phyloP scores from a whole-genome alignment of 352 stramenopile genomes.

The Globisporangium ultimum region DNA sequence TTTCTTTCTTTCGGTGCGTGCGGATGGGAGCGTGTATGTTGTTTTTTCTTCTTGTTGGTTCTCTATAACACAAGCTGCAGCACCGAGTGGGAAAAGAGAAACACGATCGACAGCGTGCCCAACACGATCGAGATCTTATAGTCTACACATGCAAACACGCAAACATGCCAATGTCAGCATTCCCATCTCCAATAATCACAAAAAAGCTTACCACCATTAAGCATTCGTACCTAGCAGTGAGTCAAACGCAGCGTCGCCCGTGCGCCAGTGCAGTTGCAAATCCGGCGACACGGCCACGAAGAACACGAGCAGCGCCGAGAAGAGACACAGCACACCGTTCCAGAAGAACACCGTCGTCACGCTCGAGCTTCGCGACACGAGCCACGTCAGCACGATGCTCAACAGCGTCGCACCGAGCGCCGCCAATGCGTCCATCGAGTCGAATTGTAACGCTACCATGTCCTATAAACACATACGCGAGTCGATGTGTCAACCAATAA shows the following conservation, averaged over 20 bases:
- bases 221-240: constrained; percentile 58
- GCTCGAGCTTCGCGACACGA: constrained; percentile 29
- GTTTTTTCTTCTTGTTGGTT: background rate
- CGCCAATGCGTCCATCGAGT: constrained; percentile 48
- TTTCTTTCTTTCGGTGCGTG: background rate
- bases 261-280: constrained; percentile 59
- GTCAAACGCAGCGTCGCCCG: constrained; percentile 47
- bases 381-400: constrained; percentile 38
- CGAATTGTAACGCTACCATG: constrained; percentile 43
- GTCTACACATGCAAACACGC: constrained; percentile 27
- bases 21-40: background rate
- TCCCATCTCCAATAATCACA: constrained; percentile 1
- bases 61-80: constrained; percentile 44
- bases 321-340: constrained; percentile 61
- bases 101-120: constrained; percentile 45
- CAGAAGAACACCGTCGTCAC: constrained; percentile 63
- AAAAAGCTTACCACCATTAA: background rate
- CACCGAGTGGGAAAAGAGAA: constrained; percentile 70
- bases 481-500: constrained; percentile 4
- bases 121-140: constrained; percentile 85
- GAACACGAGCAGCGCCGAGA: constrained; percentile 49
- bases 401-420: constrained; percentile 32
- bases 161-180: constrained; percentile 1
- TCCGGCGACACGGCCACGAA: constrained; percentile 61
- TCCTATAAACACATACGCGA: constrained; percentile 23